Evolutionary conservation across 2,329 filamentous ascomycete genomes (phyloP), one percentile per base, ranked within the genome.

Genomic region (Pseudogymnoascus sp.): DNA sequence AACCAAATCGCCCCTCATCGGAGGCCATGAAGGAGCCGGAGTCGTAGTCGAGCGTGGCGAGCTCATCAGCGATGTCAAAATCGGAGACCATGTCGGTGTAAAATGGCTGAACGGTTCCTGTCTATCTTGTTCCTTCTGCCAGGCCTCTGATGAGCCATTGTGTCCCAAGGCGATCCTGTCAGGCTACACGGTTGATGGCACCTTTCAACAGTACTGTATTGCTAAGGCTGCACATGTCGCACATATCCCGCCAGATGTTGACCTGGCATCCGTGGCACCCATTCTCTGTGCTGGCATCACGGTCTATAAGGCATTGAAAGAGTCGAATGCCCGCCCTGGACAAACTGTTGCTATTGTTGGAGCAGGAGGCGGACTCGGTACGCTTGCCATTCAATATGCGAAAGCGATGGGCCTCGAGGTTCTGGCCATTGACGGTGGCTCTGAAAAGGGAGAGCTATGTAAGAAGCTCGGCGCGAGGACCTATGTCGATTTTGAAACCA

Each of bases 61-160:
- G 17, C 83, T 96, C 36, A 91, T 95, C 68, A 78, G 82, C 2
- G 90, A 95, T 70, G 78, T 96, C 66, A 79, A 91, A 74, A 81
- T 96, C 71, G 93, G 93, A 70, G 91, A 96, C 73, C 80, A 91
- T 71, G 93, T 87, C 66, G 93, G 93, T 74, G 84, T 97, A 77
- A 96, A 90, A 81, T 97, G 92, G 92, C 82, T 97, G 73, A 95
- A 96, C 77, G 90, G 91, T 67, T 88, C 89, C 57, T 97, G 93
- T 77, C 80, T 96, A 66, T 76, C 82, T 68, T 97, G 93, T 79
- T 82, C 86, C 70, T 96, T 90, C 83, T 97, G 93, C 80, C 86
- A 88, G 73, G 82, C 86, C 69, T 76, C 84, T 59, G 89, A 96
- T 70, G 93, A 97, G 79, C 88, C 91, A 2, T 87, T 96, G 5